These are phyloP conservation scores for Chrysopogon serrulatus DNA, from an alignment of 176 grass and related monocot genomes.

Conservation along the genomic window DNA sequence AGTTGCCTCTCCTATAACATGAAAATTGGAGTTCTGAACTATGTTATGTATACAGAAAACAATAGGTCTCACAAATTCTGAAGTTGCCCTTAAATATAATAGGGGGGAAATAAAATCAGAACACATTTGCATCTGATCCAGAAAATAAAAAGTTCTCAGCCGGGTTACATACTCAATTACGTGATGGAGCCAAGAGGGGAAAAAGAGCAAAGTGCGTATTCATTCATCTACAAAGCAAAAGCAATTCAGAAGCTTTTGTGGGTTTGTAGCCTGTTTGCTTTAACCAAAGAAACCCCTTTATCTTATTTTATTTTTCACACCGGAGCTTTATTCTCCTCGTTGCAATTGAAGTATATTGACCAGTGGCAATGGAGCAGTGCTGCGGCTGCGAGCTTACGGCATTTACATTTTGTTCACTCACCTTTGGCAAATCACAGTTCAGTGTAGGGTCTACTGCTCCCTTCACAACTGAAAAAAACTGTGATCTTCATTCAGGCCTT, in stretches of 20 bases:
- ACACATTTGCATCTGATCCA: neutral
- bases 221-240: conserved; percentile 51
- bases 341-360: conserved; percentile 5
- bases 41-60: neutral
- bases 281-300: conserved; percentile 40
- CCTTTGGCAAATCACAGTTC: neutral
- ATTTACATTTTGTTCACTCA: neutral
- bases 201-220: conserved; percentile 17
- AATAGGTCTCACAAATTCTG: neutral
- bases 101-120: neutral
- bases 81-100: neutral
- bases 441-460: neutral
- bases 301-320: conserved; percentile 8
- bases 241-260: conserved; percentile 34
- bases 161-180: neutral
- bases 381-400: neutral
- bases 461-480: neutral
- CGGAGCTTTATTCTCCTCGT: conserved; percentile 44
- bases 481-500: neutral
- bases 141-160: neutral
- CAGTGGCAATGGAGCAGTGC: neutral
- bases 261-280: conserved; percentile 28
- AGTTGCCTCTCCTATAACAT: neutral
- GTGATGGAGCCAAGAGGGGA: neutral
- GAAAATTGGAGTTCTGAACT: neutral